These are phyloP conservation scores for Volvox africanus DNA, from an alignment of 139 green algal genomes.

Conservation along the genomic window DNA sequence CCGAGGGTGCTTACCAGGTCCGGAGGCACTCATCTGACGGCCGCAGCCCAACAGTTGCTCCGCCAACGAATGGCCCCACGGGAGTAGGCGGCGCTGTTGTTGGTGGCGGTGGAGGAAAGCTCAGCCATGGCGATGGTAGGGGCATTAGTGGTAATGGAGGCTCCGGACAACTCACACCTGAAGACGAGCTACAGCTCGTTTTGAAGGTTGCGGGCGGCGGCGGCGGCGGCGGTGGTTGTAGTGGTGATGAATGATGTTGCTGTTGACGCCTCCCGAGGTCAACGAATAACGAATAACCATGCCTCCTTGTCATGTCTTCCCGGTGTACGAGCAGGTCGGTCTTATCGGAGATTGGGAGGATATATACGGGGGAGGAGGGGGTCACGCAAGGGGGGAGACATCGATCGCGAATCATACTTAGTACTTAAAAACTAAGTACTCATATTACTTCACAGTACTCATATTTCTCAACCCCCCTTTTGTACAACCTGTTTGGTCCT, in stretches of 20 bases:
- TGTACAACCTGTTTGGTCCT: background rate
- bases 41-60: background rate
- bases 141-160: background rate
- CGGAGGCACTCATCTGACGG: background rate
- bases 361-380: too few species aligned
- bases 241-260: background rate
- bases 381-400: too few species aligned
- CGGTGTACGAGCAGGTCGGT: too few species aligned
- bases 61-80: background rate
- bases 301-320: background rate
- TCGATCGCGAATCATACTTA: background rate
- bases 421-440: background rate
- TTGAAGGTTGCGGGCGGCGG: constrained; percentile 22
- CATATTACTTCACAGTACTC: background rate
- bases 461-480: background rate
- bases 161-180: background rate
- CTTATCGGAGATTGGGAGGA: too few species aligned
- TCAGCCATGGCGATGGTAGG: background rate
- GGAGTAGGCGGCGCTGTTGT: too few species aligned
- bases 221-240: background rate
- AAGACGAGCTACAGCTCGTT: constrained; percentile 17
- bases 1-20: constrained; percentile 17
- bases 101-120: too few species aligned
- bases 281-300: too few species aligned
- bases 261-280: too few species aligned